Percentiles rank a stretch among this genome's conserved stretches.
phyloP scores from a whole-genome alignment of 108 stramenopile genomes.

The Discostella stelligeroides region DNA sequence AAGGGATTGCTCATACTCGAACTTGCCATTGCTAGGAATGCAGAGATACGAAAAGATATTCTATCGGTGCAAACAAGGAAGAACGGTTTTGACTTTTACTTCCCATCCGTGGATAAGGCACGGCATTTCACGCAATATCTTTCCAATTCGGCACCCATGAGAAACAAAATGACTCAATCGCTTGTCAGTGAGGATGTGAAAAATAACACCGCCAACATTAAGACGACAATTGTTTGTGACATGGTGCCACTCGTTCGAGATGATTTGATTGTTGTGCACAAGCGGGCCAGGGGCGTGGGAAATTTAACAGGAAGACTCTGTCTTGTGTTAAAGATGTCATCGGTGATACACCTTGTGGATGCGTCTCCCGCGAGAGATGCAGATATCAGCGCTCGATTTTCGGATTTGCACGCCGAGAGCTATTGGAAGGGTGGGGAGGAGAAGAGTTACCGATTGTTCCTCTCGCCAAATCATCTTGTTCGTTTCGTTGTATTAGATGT shows the following conservation, averaged over 20 bases:
- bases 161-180: conserved; percentile 85
- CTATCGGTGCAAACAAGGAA: conserved; percentile 82
- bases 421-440: conserved; percentile 81
- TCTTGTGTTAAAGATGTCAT: conserved; percentile 70
- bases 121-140: conserved; percentile 88
- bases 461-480: conserved; percentile 70
- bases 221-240: conserved; percentile 91
- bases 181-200: conserved; percentile 92
- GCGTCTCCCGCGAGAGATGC: conserved; percentile 67
- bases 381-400: conserved; percentile 31
- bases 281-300: conserved; percentile 68
- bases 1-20: conserved; percentile 79
- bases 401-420: conserved; percentile 60
- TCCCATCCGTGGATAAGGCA: conserved; percentile 75
- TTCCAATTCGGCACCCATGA: conserved; percentile 81
- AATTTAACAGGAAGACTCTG: conserved; percentile 74
- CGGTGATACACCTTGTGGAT: conserved; percentile 67
- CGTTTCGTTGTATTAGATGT: conserved; percentile 94
- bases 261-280: conserved; percentile 91
- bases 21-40: conserved; percentile 73
- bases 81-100: conserved; percentile 99
- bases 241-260: conserved; percentile 97
- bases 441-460: conserved; percentile 65
- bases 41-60: conserved; percentile 77
- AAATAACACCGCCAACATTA: conserved; percentile 93